Percentiles rank a stretch among this genome's conserved stretches.
Evolutionary conservation across 176 grass and related monocot genomes (phyloP).

Genomic region (Dactylis glomerata): DNA sequence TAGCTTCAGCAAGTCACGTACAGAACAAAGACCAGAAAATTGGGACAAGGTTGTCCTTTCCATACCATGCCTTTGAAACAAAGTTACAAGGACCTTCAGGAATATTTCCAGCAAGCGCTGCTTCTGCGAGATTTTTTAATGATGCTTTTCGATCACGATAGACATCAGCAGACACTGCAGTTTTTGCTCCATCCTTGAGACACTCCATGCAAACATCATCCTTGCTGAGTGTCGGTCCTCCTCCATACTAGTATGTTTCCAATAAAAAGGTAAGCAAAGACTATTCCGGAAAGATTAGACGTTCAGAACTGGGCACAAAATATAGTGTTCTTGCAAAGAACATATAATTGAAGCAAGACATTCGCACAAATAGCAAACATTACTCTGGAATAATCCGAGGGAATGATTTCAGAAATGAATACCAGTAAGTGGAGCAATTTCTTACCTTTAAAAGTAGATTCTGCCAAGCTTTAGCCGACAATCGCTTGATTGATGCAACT

Average conservation of each 20-base stretch:
- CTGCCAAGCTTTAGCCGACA: slow-evolving; percentile 79
- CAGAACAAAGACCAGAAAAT: slow-evolving; percentile 12
- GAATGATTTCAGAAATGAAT: slow-evolving; percentile 18
- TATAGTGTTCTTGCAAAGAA: neutral
- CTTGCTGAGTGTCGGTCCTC: slow-evolving; percentile 70
- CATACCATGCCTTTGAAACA: slow-evolving; percentile 85
- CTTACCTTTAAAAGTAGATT: slow-evolving; percentile 74
- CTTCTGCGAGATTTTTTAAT: slow-evolving; percentile 83
- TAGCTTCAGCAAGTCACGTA: slow-evolving; percentile 8
- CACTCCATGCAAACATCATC: slow-evolving; percentile 74
- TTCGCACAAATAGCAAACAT: neutral
- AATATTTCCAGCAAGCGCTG: slow-evolving; percentile 69
- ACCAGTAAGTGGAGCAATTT: neutral
- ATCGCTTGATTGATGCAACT: slow-evolving; percentile 73
- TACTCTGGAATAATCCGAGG: neutral
- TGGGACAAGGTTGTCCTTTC: slow-evolving; percentile 17
- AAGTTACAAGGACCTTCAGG: slow-evolving; percentile 64
- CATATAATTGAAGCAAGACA: slow-evolving; percentile 16
- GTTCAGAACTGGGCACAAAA: slow-evolving; percentile 17
- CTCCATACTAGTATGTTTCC: slow-evolving; percentile 69
- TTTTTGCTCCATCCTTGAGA: slow-evolving; percentile 72
- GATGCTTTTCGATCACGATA: slow-evolving; percentile 93
- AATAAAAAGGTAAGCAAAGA: slow-evolving; percentile 3
- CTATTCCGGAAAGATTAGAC: slow-evolving; percentile 23
- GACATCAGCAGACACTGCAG: slow-evolving; percentile 76